Conservation (phyloP, 169 alveolate species). For the Cryptosporidium felis region DNA sequence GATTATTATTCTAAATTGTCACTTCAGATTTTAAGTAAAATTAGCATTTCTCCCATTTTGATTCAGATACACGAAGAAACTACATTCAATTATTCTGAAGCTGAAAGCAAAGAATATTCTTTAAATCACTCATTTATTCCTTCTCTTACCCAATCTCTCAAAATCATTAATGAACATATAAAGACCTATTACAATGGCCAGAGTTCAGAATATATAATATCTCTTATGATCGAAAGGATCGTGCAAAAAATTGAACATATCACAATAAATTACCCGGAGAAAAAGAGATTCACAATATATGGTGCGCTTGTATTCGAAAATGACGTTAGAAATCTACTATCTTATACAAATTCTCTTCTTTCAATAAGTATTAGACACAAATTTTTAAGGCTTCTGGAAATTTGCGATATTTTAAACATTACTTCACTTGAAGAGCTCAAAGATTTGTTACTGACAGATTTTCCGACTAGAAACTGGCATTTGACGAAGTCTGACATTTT, state of each 20-base stretch:
- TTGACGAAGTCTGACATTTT: conserved; percentile 24
- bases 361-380: conserved; percentile 63
- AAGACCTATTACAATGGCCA: conserved; percentile 32
- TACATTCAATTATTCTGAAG: conserved; percentile 24
- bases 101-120: conserved; percentile 59
- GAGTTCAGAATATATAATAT: conserved; percentile 38
- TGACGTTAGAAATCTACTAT: conserved; percentile 41
- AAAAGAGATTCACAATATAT: conserved; percentile 42
- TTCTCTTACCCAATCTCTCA: conserved; percentile 21
- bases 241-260: conserved; percentile 61
- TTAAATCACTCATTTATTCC: conserved; percentile 53
- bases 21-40: conserved; percentile 64
- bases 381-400: conserved; percentile 50
- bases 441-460: conserved; percentile 49
- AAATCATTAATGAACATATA: conserved; percentile 56
- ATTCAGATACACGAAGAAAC: conserved; percentile 50
- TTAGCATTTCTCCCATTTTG: conserved; percentile 41
- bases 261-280: conserved; percentile 52
- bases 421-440: conserved; percentile 51
- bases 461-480: conserved; percentile 69
- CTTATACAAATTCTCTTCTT: conserved; percentile 60
- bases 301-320: conserved; percentile 69
- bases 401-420: conserved; percentile 43
- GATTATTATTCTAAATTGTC: conserved; percentile 47
- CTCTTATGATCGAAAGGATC: conserved; percentile 68